Percentiles rank a stretch among this genome's conserved stretches.
phyloP scores from a whole-genome alignment of 208 protist species.

The Acanthamoeba culbertsoni region DNA sequence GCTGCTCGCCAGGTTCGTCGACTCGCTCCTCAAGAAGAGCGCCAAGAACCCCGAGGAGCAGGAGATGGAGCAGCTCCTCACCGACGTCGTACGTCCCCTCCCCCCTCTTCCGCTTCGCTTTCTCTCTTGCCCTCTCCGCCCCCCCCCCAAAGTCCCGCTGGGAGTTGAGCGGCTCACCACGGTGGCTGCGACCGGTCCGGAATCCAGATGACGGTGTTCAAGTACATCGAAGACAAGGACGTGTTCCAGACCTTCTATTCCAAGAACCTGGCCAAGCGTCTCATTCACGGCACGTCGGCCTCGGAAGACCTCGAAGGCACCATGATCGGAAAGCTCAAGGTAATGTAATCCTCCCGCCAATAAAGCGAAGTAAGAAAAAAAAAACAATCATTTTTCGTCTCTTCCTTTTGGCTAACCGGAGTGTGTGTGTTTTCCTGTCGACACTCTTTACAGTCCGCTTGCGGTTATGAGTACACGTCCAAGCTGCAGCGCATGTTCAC shows the following conservation, averaged over 20 bases:
- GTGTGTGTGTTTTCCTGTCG: background rate
- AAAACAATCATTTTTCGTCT: background rate
- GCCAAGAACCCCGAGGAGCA: conserved; percentile 77
- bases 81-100: conserved; percentile 68
- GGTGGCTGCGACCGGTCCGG: background rate
- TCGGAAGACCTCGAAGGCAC: conserved; percentile 81
- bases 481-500: conserved; percentile 88
- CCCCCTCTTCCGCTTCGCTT: background rate
- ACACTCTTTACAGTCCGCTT: conserved; percentile 57
- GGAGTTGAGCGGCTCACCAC: background rate
- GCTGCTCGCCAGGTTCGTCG: conserved; percentile 82
- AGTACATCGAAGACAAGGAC: conserved; percentile 89
- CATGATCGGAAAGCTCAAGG: conserved; percentile 86
- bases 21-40: conserved; percentile 82
- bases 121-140: background rate
- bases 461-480: conserved; percentile 84
- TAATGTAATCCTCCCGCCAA: background rate
- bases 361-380: background rate
- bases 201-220: conserved; percentile 79
- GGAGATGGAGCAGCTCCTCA: conserved; percentile 79
- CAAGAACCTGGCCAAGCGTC: conserved; percentile 82
- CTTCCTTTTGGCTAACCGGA: background rate
- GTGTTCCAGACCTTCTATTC: conserved; percentile 89
- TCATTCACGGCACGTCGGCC: conserved; percentile 78
- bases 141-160: background rate